Conservation (phyloP, 1,139 yeast genomes). For the Yamadazyma friedrichii region DNA sequence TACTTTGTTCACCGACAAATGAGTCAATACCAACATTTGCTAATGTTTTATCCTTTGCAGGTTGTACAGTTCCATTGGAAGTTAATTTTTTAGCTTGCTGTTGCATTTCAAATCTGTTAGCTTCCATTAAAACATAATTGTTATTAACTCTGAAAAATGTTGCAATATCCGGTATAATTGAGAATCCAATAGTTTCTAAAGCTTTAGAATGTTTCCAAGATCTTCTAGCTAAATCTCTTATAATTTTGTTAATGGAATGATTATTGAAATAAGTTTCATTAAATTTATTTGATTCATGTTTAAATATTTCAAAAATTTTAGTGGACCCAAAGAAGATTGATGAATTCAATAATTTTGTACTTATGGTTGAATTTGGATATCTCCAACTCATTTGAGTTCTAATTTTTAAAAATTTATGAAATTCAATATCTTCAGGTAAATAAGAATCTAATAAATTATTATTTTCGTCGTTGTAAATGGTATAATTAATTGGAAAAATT, state of each 20-base stretch:
- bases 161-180: slow-evolving; percentile 62
- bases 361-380: slow-evolving; percentile 72
- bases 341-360: slow-evolving; percentile 74
- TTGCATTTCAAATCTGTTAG: slow-evolving; percentile 78
- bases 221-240: slow-evolving; percentile 85
- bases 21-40: slow-evolving; percentile 91
- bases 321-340: slow-evolving; percentile 73
- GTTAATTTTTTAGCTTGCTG: slow-evolving; percentile 30
- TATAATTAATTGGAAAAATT: slow-evolving; percentile 50
- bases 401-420: slow-evolving; percentile 67
- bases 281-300: slow-evolving; percentile 29
- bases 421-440: slow-evolving; percentile 61
- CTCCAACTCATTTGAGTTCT: slow-evolving; percentile 91
- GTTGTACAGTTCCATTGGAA: slow-evolving; percentile 17
- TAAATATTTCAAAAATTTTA: slow-evolving; percentile 43
- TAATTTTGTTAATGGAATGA: slow-evolving; percentile 63
- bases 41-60: slow-evolving; percentile 52
- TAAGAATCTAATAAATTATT: slow-evolving; percentile 70
- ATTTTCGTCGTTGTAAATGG: slow-evolving; percentile 44
- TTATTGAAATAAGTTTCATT: slow-evolving; percentile 37
- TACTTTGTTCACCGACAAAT: slow-evolving; percentile 58
- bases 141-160: slow-evolving; percentile 76
- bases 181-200: slow-evolving; percentile 63
- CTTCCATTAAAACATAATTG: slow-evolving; percentile 81
- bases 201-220: slow-evolving; percentile 77